A percentile compares a stretch with the other conserved stretches of the same genome.
phyloP scores from a whole-genome alignment of 2,329 filamentous ascomycete species.

The Xylaria polymorpha region DNA sequence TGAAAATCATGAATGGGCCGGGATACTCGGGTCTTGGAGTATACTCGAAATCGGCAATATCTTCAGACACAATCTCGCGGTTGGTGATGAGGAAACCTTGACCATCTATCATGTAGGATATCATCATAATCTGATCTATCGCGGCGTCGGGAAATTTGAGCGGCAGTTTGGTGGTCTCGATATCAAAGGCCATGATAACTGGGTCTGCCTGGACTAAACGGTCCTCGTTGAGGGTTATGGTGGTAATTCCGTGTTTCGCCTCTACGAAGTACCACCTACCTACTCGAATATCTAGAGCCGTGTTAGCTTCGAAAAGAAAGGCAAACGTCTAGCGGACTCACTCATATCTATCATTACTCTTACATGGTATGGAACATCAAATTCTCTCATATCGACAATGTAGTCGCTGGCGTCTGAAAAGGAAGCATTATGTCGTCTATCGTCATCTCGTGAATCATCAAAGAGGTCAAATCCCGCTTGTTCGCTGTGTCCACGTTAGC shows the following conservation, averaged over 20 bases:
- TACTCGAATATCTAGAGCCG: conserved; percentile 81
- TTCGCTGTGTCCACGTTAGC: conserved; percentile 44
- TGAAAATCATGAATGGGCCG: conserved; percentile 97
- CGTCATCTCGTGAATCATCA: conserved; percentile 85
- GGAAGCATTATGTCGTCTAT: conserved; percentile 78
- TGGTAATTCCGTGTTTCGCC: conserved; percentile 88
- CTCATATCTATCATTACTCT: conserved; percentile 96
- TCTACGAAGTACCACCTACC: conserved; percentile 98
- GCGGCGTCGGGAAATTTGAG: conserved; percentile 96
- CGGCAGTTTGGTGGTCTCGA: conserved; percentile 95
- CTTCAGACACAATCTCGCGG: conserved; percentile 95
- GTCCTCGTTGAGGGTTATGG: conserved; percentile 86
- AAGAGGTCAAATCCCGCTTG: conserved; percentile 82
- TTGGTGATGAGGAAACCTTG: conserved; percentile 98
- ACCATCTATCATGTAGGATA: conserved; percentile 99
- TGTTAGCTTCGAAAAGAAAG: conserved; percentile 34
- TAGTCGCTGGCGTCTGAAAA: conserved; percentile 94
- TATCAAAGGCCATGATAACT: conserved; percentile 99
- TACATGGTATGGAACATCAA: conserved; percentile 99
- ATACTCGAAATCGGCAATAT: conserved; percentile 98
- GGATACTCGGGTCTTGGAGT: conserved; percentile 97
- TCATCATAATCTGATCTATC: conserved; percentile 99
- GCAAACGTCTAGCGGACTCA: conserved; percentile 50
- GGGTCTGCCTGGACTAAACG: conserved; percentile 91
- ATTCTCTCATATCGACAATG: conserved; percentile 98